Base-by-base conservation (phyloP, 1,139 yeast species). In the Insectozyma bohioensis region DNA sequence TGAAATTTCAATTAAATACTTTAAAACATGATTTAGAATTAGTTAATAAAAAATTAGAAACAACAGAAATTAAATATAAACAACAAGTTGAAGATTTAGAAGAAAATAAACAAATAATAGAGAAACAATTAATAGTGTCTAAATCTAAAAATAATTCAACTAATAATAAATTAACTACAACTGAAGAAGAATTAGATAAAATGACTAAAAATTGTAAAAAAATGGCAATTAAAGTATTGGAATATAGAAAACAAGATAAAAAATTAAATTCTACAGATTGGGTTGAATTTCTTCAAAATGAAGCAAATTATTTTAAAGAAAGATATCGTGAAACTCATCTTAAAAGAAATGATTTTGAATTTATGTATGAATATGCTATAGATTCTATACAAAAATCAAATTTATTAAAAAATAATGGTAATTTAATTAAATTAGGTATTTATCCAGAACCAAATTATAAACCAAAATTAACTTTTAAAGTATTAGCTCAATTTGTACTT, bases 401-500 rank as follows among this genome's bases (percentile, higher is more conserved):
- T 36, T 51, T 58, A 3, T 49, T 72, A 27, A 13, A 17, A 13
- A 79, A 71, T 39, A 53, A 75, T 34, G 55, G 58, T 25, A 66
- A 67, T 42, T 52, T 77, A 34, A 66, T 68, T 16, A 61, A 58
- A 29, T 60, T 63, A 39, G 82, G 81, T 6, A 63, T 76, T 9
- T 73, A 71, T 46, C 80, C 81, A 0, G 78, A 72, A 12, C 42
- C 41, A 24, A 19, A 18, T 20, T n/a, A 22, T 12, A 30, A 36
- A 21, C 40, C 46, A 19, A 46, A 52, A 41, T 49, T 54, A 30
- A 57, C 62, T 1, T 62, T 75, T 36, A 59, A 51, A 31, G 48
- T 45, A 14, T 43, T 72, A 26, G 78, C 82, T 5, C 61, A 65
- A 37, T 64, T 72, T 41, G 85, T 80, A 5, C 54, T 81, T 40